These are phyloP conservation scores for Candolleomyces aberdarensis DNA, from an alignment of 768 basidiomycete genomes.

Conservation along the genomic window DNA sequence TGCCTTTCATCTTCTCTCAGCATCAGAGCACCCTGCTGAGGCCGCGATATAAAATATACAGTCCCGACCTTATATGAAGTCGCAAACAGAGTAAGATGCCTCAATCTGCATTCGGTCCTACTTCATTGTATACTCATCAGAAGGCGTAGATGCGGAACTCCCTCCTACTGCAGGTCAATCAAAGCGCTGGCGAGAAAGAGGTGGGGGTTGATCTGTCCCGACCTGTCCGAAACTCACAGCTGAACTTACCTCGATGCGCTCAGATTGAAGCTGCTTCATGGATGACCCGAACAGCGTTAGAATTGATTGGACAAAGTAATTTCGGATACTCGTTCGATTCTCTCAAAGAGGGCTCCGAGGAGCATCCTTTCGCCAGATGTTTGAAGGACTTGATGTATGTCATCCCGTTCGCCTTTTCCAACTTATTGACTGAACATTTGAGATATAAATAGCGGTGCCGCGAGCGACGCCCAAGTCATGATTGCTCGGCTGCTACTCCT, in stretches of 20 bases:
- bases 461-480: conserved; percentile 10
- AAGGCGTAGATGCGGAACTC: no score
- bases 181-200: no score
- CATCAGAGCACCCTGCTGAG: background rate
- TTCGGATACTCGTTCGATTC: conserved; percentile 9
- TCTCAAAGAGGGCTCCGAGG: background rate
- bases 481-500: conserved; percentile 19
- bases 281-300: conserved; percentile 8
- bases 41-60: conserved; percentile 5
- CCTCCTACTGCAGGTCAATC: no score
- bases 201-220: no score
- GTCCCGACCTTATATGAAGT: conserved; percentile 35
- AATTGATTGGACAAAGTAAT: conserved; percentile 6
- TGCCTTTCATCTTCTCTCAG: background rate
- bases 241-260: no score
- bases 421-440: no score
- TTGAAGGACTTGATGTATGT: conserved; percentile 28
- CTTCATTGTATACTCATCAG: background rate
- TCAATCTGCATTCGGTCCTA: no score
- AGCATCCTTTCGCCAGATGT: conserved; percentile 27
- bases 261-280: conserved; percentile 6
- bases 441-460: background rate
- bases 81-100: conserved; percentile 23
- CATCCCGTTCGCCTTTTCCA: background rate
- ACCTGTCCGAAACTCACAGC: no score